These are phyloP conservation scores for Picea sitchensis DNA, from an alignment of 75 land plant species.

Conservation along the genomic window DNA sequence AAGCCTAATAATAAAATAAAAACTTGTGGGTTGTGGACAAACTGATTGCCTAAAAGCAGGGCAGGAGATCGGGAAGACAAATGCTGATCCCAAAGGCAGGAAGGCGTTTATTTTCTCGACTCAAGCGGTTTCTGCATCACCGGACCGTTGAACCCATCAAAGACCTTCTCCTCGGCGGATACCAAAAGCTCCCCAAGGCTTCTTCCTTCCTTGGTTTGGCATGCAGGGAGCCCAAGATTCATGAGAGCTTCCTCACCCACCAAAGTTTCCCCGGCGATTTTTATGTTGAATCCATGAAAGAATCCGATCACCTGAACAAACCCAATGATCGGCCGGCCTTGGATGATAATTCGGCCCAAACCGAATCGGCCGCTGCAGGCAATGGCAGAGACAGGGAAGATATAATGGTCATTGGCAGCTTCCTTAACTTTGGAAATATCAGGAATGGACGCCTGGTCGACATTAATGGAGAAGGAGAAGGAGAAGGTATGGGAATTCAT, in stretches of 20 bases:
- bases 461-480: too few species aligned
- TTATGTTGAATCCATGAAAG: conserved; percentile 12
- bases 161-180: conserved; percentile 13
- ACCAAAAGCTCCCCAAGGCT: conserved; percentile 23
- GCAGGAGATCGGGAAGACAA: background rate
- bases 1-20: background rate
- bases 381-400: conserved; percentile 8
- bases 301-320: background rate
- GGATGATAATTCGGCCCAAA: background rate
- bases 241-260: conserved; percentile 6
- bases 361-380: conserved; percentile 12
- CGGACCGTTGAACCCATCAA: background rate
- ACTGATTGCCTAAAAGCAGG: background rate
- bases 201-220: conserved; percentile 10
- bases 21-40: background rate
- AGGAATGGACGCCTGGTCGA: conserved; percentile 2
- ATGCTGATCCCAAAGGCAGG: background rate
- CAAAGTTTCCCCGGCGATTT: background rate
- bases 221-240: conserved; percentile 7
- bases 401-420: background rate
- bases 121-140: background rate
- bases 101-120: background rate
- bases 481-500: too few species aligned
- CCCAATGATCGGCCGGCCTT: too few species aligned
- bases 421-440: conserved; percentile 13